A percentile compares a stretch with the other conserved stretches of the same genome.
Conservation (phyloP, 2,329 filamentous ascomycete species). For the Colletotrichum sp. region DNA sequence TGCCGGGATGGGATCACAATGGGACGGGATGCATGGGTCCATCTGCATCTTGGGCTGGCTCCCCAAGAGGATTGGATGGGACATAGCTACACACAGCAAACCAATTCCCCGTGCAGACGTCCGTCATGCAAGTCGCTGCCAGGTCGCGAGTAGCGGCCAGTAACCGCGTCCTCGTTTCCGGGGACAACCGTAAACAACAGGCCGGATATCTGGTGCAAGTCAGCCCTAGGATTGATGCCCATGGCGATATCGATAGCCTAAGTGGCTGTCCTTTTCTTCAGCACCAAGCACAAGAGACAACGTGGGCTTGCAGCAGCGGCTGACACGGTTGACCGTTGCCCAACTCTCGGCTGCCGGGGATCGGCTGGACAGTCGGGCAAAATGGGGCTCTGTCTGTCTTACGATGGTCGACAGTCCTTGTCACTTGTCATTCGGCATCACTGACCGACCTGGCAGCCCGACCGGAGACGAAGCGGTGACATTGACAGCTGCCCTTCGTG, state of each 20-base stretch:
- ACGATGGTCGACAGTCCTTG: not conserved
- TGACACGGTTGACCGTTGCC: not conserved
- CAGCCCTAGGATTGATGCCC: not conserved
- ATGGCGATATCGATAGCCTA: not conserved
- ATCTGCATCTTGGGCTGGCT: not conserved
- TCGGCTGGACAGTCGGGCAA: not conserved
- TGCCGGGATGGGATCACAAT: constrained; percentile 5
- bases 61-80: not conserved
- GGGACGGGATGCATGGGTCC: constrained; percentile 2
- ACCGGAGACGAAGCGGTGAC: not conserved
- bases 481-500: not conserved
- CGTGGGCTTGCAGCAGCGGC: not conserved
- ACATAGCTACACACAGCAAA: not conserved
- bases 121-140: constrained; percentile 3
- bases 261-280: not conserved
- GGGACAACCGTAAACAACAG: not conserved
- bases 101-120: constrained; percentile 6
- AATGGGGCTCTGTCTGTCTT: not conserved
- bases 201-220: not conserved
- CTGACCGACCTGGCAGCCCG: not conserved
- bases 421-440: not conserved
- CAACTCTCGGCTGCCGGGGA: not conserved
- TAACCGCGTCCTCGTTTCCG: not conserved
- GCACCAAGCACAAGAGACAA: not conserved
- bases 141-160: not conserved